phyloP scores from a whole-genome alignment of 495 filamentous ascomycete genomes.

The Aspergillus baeticus region DNA sequence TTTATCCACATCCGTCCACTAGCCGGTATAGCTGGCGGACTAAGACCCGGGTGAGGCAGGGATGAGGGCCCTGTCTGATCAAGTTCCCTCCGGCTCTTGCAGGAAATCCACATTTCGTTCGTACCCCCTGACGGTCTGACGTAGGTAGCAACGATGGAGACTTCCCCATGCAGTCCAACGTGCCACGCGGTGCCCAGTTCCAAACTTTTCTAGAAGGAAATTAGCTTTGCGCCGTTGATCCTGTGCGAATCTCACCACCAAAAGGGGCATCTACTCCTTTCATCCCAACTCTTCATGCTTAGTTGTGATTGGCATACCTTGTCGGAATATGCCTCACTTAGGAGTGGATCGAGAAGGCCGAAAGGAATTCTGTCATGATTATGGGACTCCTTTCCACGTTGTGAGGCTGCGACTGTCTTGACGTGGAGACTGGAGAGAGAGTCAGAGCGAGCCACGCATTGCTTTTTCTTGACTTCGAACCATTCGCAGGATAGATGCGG shows the following conservation, averaged over 20 bases:
- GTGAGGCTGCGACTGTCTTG: too few relatives aligned
- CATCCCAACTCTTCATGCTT: neutral
- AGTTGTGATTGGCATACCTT: neutral
- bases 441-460: neutral
- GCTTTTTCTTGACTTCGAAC: neutral
- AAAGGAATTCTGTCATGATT: too few relatives aligned
- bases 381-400: too few relatives aligned
- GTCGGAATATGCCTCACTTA: conserved; percentile 1
- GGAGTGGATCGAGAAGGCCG: neutral
- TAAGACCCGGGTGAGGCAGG: conserved; percentile 3
- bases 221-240: conserved; percentile 26
- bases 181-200: conserved; percentile 17
- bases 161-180: conserved; percentile 18
- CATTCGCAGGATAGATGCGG: neutral
- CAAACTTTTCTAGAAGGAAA: conserved; percentile 31
- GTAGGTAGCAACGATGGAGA: conserved; percentile 1
- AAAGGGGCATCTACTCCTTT: conserved; percentile 8
- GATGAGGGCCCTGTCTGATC: neutral
- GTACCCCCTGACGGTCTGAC: conserved; percentile 9
- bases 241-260: neutral
- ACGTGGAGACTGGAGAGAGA: too few relatives aligned
- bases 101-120: neutral
- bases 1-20: neutral
- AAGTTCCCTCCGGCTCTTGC: neutral
- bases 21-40: conserved; percentile 3